A percentile compares a stretch with the other conserved stretches of the same genome.
Evolutionary conservation across 2,329 filamentous ascomycete species (phyloP).

Genomic region (Sporothrix inflata): DNA sequence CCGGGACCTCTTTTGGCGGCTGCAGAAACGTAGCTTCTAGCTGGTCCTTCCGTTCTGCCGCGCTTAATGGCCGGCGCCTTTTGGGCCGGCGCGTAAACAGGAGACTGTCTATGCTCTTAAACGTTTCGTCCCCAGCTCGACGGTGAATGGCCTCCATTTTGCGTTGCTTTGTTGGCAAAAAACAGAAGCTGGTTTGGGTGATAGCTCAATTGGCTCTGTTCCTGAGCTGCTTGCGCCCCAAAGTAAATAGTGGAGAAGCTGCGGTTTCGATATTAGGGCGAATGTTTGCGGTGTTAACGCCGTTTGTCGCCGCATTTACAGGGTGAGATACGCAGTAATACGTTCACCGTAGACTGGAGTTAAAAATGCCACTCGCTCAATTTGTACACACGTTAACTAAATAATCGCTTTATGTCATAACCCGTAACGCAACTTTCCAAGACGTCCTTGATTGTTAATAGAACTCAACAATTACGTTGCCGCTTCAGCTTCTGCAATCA

Average conservation of each 20-base stretch:
- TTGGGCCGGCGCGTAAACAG: slow-evolving; percentile 30
- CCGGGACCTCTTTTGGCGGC: slow-evolving; percentile 77
- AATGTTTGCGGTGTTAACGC: neutral
- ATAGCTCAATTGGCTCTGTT: neutral
- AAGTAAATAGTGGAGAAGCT: slow-evolving; percentile 7
- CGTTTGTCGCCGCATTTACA: neutral
- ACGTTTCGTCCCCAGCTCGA: slow-evolving; percentile 15
- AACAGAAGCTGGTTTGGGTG: neutral
- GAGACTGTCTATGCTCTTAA: slow-evolving; percentile 29
- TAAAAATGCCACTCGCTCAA: neutral
- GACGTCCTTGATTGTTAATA: neutral
- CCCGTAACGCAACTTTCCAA: neutral
- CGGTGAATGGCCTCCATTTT: slow-evolving; percentile 30
- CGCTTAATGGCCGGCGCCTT: neutral
- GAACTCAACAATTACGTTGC: neutral
- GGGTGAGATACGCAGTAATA: too few species aligned
- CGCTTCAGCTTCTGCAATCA: slow-evolving; percentile 46
- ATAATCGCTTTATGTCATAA: slow-evolving; percentile 7
- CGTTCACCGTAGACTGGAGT: neutral
- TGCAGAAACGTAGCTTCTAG: slow-evolving; percentile 78
- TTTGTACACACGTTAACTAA: neutral
- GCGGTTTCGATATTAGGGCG: neutral
- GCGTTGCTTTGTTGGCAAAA: neutral
- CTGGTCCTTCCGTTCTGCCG: slow-evolving; percentile 65
- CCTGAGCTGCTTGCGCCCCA: neutral